These are phyloP conservation scores for Ustilago vetiveriae DNA, from an alignment of 1,284 basidiomycete species.

Conservation along the genomic window DNA sequence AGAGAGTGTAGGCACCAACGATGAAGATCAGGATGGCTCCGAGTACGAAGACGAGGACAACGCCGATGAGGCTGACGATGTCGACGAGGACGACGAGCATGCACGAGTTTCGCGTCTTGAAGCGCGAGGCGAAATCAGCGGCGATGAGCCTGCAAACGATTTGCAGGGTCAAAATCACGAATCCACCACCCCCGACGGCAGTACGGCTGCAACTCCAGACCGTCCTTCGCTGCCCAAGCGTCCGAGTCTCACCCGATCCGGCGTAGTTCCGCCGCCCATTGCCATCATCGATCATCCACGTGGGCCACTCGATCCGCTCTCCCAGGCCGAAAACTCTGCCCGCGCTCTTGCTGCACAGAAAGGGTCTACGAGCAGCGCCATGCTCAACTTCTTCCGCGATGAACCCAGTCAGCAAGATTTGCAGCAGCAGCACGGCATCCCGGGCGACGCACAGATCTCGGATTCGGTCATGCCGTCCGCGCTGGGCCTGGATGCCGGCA, in stretches of 20 bases:
- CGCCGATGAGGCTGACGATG: constrained; percentile 16
- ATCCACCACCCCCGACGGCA: not conserved
- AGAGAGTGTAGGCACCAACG: constrained; percentile 58
- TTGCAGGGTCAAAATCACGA: not conserved
- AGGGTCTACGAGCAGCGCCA: constrained; percentile 33
- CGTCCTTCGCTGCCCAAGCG: constrained; percentile 48
- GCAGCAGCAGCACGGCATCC: constrained; percentile 19
- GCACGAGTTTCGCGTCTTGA: not conserved
- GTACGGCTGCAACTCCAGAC: constrained; percentile 1
- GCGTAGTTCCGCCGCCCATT: constrained; percentile 50
- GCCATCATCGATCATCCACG: constrained; percentile 21
- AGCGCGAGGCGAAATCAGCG: not conserved
- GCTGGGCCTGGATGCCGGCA: constrained; percentile 40
- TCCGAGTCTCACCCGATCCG: constrained; percentile 53
- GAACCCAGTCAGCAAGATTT: constrained; percentile 14
- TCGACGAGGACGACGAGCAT: constrained; percentile 27
- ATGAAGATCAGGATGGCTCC: constrained; percentile 46
- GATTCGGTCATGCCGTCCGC: constrained; percentile 40
- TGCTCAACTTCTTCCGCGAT: constrained; percentile 52
- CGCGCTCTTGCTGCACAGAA: constrained; percentile 40
- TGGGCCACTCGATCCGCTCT: constrained; percentile 28
- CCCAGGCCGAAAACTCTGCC: constrained; percentile 31
- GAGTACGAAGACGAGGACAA: constrained; percentile 52
- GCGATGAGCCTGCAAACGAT: not conserved
- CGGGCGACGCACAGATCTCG: constrained; percentile 22